Evolutionary conservation across 371 early-diverging fungal genomes (phyloP), one percentile per base, ranked within the genome.

Genomic region (Scutellospora calospora): DNA sequence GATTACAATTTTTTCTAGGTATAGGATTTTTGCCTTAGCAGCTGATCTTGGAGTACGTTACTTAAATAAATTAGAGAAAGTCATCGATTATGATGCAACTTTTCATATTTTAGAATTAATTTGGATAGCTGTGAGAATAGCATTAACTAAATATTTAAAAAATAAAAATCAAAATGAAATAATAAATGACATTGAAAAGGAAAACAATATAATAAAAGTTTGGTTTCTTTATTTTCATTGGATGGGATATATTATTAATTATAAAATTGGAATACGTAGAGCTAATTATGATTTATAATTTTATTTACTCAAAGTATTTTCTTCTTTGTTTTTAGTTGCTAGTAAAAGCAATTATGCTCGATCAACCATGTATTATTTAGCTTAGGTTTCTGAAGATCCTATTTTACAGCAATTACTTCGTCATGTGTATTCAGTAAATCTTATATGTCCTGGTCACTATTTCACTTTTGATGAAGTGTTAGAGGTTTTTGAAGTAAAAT

Each of bases 41-140:
- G 38, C 38, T 38, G 38, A 38, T 38, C 38, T 38, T 20, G 60
- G 20, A 1, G 18, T 57, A 0, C 3, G 12, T 16, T 73, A 27
- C 29, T 59, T 75, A 75, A 59, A 75, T 59, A 75, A 75, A 41
- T 18, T 75, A 9, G 59, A 75, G 33, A 72, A 57, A 25, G 59
- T 75, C 8, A 38, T 75, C 9, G 41, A 75, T 20, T 75, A 75
- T 20, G 3, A 9, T n/a, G 20, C 22, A 75, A 75, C 59, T 0
- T 75, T 18, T 57, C 1, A n/a, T 33, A 57, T 75, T 31, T 12
- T 75, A 1, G 35, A 75, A 41, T 57, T 75, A 29, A 75, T 75
- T 75, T 75, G 35, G 35, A 18, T 31, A 16, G 33, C 57, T n/a
- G 38, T 75, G 4, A 22, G 57, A 9, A 75, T 59, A 33, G 38